Base-by-base conservation (phyloP, 495 filamentous ascomycete genomes). In the Neurospora sublineolata region DNA sequence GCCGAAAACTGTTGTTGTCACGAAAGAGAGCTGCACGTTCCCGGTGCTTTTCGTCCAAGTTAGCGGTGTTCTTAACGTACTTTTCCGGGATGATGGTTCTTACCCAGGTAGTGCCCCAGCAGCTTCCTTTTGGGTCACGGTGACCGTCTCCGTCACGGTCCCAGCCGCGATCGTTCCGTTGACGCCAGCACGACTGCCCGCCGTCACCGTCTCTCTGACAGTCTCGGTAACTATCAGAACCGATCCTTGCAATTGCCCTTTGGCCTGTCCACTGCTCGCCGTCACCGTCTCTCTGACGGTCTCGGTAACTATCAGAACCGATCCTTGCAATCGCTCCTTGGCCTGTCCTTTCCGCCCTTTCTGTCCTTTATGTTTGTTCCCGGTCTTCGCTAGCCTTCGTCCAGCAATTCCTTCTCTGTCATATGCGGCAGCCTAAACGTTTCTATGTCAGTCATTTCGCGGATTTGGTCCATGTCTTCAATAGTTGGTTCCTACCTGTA, bases 211-310 rank as follows among this genome's bases (percentile, higher is more conserved):
- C 69, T 77, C 74, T 40, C 72, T 69, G 16, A 82, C 67, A 4
- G 82, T 83, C 75, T 81, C 79, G 52, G 83, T 84, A 30, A 84
- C 79, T 3, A 80, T 82, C 68, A 73, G 69, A 27, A 67, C 72
- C 70, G 52, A 77, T 42, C 71, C 46, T 14, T 78, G 38, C 41
- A 76, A 70, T 64, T 37, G 30, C 33, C 33, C 33, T 33, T 33
- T 33, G 33, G 33, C 33, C 33, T 33, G 33, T 33, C 73, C 75
- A 23, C 67, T 74, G 18, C 78, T 78, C 9, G 79, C 79, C 4
- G 79, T 81, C 30, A 81, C 72, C 27, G 78, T 81, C 69, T 77
- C 74, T 40, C 72, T 69, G 16, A 82, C 67, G 2, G 82, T 83
- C 75, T 81, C 79, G 52, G 83, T 84, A 27, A 84, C 79, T 3